Evolutionary conservation across 306 rosid species (phyloP), one percentile per base, ranked within the genome.

Genomic region (Abrus pulchellus): DNA sequence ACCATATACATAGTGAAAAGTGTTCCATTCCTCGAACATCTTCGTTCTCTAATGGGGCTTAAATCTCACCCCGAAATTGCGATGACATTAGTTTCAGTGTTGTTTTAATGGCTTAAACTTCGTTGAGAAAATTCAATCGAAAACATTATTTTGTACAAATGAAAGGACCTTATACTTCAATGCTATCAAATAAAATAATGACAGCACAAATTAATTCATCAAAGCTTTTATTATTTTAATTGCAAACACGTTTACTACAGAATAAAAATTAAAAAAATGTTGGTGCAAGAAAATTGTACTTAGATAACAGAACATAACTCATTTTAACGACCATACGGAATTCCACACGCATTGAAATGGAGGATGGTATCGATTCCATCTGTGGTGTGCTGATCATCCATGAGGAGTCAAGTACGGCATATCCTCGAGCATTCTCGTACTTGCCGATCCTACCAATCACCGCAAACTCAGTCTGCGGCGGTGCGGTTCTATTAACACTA

Each of bases 361-460:
- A 94, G 76, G 12, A 92, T 89, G 8, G 92, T 92, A 56, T 94
- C 97, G 0, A 79, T 90, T 1, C 97, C 97, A 63, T 93, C 91
- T 0, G 98, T 92, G 12, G 90, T 85, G 76, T 94, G 91, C 84
- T 90, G 92, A 38, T 90, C 90, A 63, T 81, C 93, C 77, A 70
- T 83, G 1, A 70, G 90, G 50, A 92, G 94, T 5, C 96, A 36
- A 94, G 80, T 32, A 83, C 68, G 10, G 91, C 93, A 69, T 90
- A 90, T 28, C 98, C 98, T 60, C 76, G 84, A 0, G 92, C 96
- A 81, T 89, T 89, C 88, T 89, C 97, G 44, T 86, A 92, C 88
- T 89, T 92, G 1, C 97, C 98, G 0, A 94, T 91, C 27, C 99
- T 98, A 6, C 97, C 96, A 43, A 91, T 87, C 85, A 93, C 94